Percentiles rank a stretch among this genome's conserved stretches.
Evolutionary conservation across 208 protist species (phyloP).

Genomic region (Acanthamoeba sp.): DNA sequence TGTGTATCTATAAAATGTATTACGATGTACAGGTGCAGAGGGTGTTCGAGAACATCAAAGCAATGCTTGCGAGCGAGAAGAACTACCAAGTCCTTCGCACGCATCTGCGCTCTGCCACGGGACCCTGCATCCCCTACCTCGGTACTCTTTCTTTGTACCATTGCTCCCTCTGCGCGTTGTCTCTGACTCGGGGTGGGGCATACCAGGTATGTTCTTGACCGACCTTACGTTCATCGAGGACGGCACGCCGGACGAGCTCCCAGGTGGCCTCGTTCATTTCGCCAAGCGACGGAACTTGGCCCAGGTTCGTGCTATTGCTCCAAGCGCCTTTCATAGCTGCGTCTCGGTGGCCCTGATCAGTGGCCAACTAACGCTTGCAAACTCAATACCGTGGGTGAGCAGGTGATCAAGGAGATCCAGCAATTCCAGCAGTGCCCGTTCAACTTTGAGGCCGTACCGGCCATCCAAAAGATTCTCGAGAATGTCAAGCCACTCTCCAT

Average conservation of each 20-base stretch:
- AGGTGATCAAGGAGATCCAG: slow-evolving; percentile 45
- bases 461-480: slow-evolving; percentile 40
- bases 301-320: neutral
- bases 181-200: too few species aligned
- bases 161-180: neutral
- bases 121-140: slow-evolving; percentile 44
- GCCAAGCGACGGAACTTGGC: slow-evolving; percentile 22
- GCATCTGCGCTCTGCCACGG: neutral
- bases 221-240: slow-evolving; percentile 67
- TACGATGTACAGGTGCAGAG: neutral
- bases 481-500: neutral
- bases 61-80: neutral
- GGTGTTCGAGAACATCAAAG: neutral
- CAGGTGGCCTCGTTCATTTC: slow-evolving; percentile 44
- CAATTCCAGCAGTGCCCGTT: slow-evolving; percentile 59
- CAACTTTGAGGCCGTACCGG: slow-evolving; percentile 40
- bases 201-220: slow-evolving; percentile 11
- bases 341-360: too few species aligned
- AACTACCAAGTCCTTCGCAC: slow-evolving; percentile 17
- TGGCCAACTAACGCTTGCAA: neutral
- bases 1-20: too few species aligned
- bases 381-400: neutral
- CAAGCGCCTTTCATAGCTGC: too few species aligned
- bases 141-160: too few species aligned
- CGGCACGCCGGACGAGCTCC: slow-evolving; percentile 24